Evolutionary conservation across 2,329 filamentous ascomycete species (phyloP).

Genomic region (Neonectria hederae): DNA sequence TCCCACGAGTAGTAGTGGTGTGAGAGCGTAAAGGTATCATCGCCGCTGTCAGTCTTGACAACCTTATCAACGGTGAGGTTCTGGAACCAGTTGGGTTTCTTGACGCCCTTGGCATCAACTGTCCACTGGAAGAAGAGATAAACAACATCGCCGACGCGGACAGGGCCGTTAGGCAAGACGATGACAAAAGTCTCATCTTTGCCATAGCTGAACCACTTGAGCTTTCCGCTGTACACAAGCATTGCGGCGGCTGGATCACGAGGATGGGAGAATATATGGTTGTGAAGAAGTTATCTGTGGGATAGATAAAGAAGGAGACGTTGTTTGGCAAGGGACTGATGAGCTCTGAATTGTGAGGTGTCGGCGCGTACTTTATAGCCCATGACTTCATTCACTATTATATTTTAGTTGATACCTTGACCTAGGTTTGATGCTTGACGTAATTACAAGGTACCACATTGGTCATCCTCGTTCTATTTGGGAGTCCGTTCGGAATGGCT

Average conservation of each 20-base stretch:
- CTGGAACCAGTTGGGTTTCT: slow-evolving; percentile 33
- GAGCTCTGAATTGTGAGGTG: background rate
- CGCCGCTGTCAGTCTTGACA: background rate
- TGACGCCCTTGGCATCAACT: slow-evolving; percentile 3
- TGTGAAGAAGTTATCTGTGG: background rate
- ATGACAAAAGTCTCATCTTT: slow-evolving; percentile 31
- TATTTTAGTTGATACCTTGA: background rate
- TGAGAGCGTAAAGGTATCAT: slow-evolving; percentile 23
- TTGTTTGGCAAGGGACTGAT: background rate
- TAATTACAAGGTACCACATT: background rate
- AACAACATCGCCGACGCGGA: slow-evolving; percentile 31
- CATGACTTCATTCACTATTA: no score
- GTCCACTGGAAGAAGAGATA: slow-evolving; percentile 39
- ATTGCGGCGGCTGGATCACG: slow-evolving; percentile 9
- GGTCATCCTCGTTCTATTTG: background rate
- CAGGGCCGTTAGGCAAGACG: slow-evolving; percentile 29
- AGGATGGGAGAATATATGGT: background rate
- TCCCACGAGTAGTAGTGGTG: slow-evolving; percentile 19
- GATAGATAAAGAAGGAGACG: background rate
- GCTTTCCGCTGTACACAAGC: slow-evolving; percentile 35
- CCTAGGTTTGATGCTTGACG: background rate
- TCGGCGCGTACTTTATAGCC: background rate
- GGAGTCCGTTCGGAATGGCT: background rate
- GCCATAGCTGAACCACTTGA: slow-evolving; percentile 31
- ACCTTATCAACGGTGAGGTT: slow-evolving; percentile 20